phyloP scores from a whole-genome alignment of 2,329 filamentous ascomycete species.

The Microcyclosporella mali region DNA sequence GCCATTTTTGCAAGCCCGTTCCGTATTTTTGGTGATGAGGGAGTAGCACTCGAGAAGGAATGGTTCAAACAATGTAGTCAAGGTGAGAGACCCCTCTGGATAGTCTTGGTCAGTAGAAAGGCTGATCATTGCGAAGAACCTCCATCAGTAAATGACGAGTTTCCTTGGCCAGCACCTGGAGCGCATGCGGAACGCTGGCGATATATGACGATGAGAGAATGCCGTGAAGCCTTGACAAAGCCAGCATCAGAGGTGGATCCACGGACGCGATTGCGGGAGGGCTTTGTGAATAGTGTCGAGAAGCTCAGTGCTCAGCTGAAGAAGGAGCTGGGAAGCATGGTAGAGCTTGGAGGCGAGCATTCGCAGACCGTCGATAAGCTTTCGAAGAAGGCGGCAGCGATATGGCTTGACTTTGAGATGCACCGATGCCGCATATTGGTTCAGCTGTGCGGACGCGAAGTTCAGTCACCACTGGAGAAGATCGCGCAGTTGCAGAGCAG shows the following conservation, averaged over 20 bases:
- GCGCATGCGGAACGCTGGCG: conserved; percentile 3
- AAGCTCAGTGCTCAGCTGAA: neutral
- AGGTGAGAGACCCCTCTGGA: neutral
- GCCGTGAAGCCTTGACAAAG: neutral
- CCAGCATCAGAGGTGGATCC: conserved; percentile 1
- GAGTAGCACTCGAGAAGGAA: neutral
- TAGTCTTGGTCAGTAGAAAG: neutral
- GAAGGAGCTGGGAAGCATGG: neutral
- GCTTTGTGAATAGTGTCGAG: neutral
- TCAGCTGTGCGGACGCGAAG: neutral
- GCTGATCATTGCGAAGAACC: neutral
- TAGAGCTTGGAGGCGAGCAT: neutral
- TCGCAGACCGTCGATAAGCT: neutral
- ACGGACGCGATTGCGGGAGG: neutral
- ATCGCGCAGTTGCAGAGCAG: neutral
- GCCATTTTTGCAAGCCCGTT: conserved; percentile 2
- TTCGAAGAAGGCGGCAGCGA: neutral
- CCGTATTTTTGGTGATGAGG: conserved; percentile 3
- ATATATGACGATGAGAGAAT: conserved; percentile 3
- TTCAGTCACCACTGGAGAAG: neutral
- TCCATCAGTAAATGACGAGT: neutral
- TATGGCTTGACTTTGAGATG: conserved; percentile 5
- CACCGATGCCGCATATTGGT: conserved; percentile 3
- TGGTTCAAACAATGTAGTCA: conserved; percentile 1
- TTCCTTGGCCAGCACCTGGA: neutral